phyloP scores from a whole-genome alignment of 108 stramenopile species.

The Tribonema minus region DNA sequence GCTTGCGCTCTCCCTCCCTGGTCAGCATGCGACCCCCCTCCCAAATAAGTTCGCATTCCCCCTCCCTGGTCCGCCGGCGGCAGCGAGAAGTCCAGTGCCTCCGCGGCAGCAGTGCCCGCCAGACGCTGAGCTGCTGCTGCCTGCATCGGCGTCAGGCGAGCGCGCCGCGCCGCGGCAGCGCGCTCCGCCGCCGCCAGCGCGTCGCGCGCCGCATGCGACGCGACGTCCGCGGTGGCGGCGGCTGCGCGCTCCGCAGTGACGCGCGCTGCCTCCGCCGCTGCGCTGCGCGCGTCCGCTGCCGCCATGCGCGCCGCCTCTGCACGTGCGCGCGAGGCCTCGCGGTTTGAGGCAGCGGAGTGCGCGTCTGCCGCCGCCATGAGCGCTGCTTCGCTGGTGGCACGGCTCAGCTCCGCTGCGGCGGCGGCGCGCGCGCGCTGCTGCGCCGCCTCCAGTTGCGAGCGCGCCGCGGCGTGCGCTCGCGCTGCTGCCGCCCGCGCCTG shows the following conservation, averaged over 20 bases:
- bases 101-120: neutral
- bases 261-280: neutral
- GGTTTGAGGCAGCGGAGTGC: neutral
- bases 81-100: too few species aligned
- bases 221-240: neutral
- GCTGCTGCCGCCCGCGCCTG: neutral
- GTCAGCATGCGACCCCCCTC: too few species aligned
- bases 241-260: neutral
- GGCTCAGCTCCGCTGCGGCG: neutral
- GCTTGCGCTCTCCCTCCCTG: too few species aligned
- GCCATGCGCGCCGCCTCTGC: neutral
- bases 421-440: neutral
- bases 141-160: neutral
- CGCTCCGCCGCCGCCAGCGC: neutral
- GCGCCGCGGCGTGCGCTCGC: neutral
- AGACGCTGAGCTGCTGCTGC: neutral
- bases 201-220: too few species aligned
- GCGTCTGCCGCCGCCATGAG: neutral
- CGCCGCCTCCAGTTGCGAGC: too few species aligned
- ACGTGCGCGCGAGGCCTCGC: neutral
- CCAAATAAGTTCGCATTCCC: too few species aligned
- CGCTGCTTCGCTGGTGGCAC: neutral
- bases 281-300: neutral
- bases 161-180: neutral
- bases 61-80: too few species aligned